Base-by-base conservation (phyloP, 495 filamentous ascomycete species). In the Penicillium flavigenum region DNA sequence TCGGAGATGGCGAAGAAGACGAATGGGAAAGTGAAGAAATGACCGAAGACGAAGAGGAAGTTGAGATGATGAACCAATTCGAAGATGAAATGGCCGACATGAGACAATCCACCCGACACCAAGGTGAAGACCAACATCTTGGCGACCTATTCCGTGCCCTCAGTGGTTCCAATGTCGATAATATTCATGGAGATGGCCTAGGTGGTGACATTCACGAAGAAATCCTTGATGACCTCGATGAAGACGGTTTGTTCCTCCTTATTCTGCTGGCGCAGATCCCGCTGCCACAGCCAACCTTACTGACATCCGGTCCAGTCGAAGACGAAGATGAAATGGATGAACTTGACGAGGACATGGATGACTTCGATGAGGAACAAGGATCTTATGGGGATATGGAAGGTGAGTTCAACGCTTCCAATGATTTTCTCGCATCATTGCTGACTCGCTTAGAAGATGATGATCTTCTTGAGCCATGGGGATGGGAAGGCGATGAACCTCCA, bases 211-310 rank as follows among this genome's bases (percentile, higher is more conserved):
- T 77, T 31, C 71, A 74, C 44, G 77, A 78, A 57, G 77, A 78
- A 53, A 69, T 78, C 9, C 87, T 89, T 17, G 88, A 89, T 49
- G 90, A 92, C 16, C 49, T 77, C 34, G 85, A 86, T 47, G 86
- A 86, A 68, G 85, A 83, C 60, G 85, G 87, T 89, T 74, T 73
- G 85, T 83, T 24, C 16, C 16, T 19, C 26, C 11, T 26, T n/a
- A 20, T 7, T 8, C 19, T 41, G 17, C n/a, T 34, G 2, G 3
- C 9, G 16, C 20, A 4, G 16, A 22, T 19, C 6, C 22, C 12
- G 3, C 24, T 27, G 32, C 31, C 34, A 7, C 36, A 16, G 31
- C 2, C 8, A 29, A 2, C 24, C 12, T 12, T 26, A 32, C 47
- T 44, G 19, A 48, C 55, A 27, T 42, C 56, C 63, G 43, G 65